Evolutionary conservation across 139 green algal genomes (phyloP), one percentile per base, ranked within the genome.

Genomic region (Tetradesmus lagerheimii): DNA sequence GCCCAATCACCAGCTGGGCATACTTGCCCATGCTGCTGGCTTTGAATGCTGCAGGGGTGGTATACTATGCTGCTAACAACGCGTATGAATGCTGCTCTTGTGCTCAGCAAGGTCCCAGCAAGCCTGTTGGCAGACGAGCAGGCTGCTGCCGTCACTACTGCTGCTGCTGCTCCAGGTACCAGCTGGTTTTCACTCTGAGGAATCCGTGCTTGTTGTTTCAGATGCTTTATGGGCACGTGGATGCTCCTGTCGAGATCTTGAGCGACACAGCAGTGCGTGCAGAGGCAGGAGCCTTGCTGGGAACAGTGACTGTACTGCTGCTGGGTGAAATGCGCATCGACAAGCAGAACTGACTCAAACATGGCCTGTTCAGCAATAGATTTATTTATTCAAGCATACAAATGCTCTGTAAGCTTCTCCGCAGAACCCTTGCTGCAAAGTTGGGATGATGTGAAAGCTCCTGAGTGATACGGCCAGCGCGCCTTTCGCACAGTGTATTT

Each of bases 1-100:
- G 98, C 0, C 98, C 98, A 29, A 99, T 98, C 0, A 99, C 98
- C 20, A 99, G 92, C 93, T 99, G 98, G 9, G 96, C 97, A 88
- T 97, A 99, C 85, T 97, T 96, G 38, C 94, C 94, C 94, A 96
- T 96, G 50, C 34, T 53, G 25, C n/a, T 41, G 41, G 71, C 62
- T 0, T 12, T 20, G 25, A 31, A 37, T 81, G 83, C 35, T 39
- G 34, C 83, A 80, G 71, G 5, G 66, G 62, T 29, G 45, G 38
- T 23, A 34, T 25, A 20, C 64, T 18, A 95, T 95, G 47, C 18
- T 50, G 23, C 14, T 29, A 29, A 15, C n/a, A 35, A 37, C 0
- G 11, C 12, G 4, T 43, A 12, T 50, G 75, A n/a, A 4, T 45
- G 66, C 66, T 77, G 25, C 66, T 64, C 12, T 64, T 64, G 50